Evolutionary conservation across 1,284 basidiomycete genomes (phyloP), one percentile per base, ranked within the genome.

Genomic region (Uromyces viciae-fabae): DNA sequence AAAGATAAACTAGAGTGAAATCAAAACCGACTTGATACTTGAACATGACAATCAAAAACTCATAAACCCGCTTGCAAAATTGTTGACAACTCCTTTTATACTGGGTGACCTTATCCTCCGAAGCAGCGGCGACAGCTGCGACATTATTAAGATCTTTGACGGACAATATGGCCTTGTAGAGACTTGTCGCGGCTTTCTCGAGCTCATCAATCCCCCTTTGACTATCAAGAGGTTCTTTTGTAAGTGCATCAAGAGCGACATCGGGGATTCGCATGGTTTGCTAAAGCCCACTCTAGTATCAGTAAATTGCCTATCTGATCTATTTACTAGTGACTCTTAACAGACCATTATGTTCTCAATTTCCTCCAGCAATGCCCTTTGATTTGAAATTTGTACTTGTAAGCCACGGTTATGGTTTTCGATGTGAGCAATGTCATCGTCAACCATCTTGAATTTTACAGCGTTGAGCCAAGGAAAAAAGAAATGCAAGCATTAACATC

Each of bases 331-430:
- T 82, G 60, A 54, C 15, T 25, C 36, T 42, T n/a, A 75, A 66
- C 54, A 40, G 40, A 93, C 93, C 84, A 98, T 87, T 33, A 97
- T 88, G 84, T 93, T 92, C 85, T 94, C 91, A 8, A 98, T 87
- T 86, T 94, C 95, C 52, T 88, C 88, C 42, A 97, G 86, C 8
- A 98, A 88, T 1, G 91, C 90, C 54, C 92, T 90, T 86, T 98
- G 96, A 84, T 99, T 99, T 84, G 96, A 94, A 14, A 92, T 98
- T 85, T 99, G 96, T 0, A 99, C 95, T 87, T 99, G 97, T 46
- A 99, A 88, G 84, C 97, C 97, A 75, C 95, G 90, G 85, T 97
- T 96, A 86, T 99, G 97, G 2, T 92, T 92, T 87, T 99, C 97
- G 84, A 99, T 98, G 85, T 91, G 95, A 11, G 90, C 90, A 81